phyloP scores from a whole-genome alignment of 768 basidiomycete species.

The Leccinum subtestaceum region DNA sequence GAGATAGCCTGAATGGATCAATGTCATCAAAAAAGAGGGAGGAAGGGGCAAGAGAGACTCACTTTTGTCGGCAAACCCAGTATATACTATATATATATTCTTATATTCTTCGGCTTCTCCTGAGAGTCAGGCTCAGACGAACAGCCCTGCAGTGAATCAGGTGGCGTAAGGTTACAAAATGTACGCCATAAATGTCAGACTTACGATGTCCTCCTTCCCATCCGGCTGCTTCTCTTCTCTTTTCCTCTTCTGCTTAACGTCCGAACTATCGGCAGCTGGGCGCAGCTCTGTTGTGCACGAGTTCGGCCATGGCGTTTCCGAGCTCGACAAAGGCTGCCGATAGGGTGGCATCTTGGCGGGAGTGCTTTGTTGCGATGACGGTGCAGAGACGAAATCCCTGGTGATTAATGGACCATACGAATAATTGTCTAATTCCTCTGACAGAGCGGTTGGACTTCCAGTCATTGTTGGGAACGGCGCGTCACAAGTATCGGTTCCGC shows the following conservation, averaged over 20 bases:
- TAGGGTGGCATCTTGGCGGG: too few species aligned
- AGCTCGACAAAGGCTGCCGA: too few species aligned
- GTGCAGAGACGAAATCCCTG: too few species aligned
- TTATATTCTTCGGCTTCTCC: neutral
- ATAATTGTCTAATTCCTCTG: too few species aligned
- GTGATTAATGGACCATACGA: too few species aligned
- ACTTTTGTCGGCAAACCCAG: neutral
- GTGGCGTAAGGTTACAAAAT: neutral
- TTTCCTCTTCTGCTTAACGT: neutral
- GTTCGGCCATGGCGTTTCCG: too few species aligned
- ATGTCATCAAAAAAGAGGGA: neutral
- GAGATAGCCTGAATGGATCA: slow-evolving; percentile 1
- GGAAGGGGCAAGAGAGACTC: neutral
- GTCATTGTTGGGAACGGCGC: neutral
- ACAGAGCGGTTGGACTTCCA: too few species aligned
- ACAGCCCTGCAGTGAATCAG: neutral
- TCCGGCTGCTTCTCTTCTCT: neutral
- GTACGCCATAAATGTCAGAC: neutral
- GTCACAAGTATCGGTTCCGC: neutral
- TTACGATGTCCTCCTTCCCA: neutral
- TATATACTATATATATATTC: neutral
- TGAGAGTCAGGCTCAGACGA: neutral
- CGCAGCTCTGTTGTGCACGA: too few species aligned
- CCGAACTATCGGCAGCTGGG: neutral
- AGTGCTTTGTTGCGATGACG: too few species aligned